Percentiles rank a stretch among this genome's conserved stretches.
These are phyloP conservation scores for Nakazawaea pomicola DNA, from an alignment of 805 yeast species.

Conservation along the genomic window DNA sequence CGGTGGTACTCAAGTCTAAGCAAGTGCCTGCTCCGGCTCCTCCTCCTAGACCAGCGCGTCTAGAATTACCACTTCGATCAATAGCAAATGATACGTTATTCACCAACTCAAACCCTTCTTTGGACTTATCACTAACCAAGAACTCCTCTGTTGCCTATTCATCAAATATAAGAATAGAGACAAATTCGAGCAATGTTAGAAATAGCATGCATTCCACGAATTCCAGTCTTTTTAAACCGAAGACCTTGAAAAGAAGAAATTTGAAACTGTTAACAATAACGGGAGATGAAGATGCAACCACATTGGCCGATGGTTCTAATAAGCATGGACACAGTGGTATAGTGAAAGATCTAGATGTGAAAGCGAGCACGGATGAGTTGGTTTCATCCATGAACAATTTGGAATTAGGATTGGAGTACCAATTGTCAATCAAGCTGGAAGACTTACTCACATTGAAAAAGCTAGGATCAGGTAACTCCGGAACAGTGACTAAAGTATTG, in stretches of 20 bases:
- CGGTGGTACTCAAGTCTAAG: no score
- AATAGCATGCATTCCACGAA: constrained; percentile 12
- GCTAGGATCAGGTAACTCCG: constrained; percentile 92
- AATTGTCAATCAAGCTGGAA: constrained; percentile 46
- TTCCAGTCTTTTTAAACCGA: constrained; percentile 20
- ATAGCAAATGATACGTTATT: neutral
- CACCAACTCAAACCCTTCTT: no score
- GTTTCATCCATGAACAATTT: constrained; percentile 41
- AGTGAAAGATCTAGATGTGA: constrained; percentile 26
- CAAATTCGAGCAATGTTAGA: constrained; percentile 1
- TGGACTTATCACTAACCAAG: no score
- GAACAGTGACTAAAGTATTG: constrained; percentile 81
- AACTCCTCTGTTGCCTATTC: no score
- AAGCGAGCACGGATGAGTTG: constrained; percentile 29
- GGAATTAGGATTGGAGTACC: constrained; percentile 50
- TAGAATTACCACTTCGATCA: neutral
- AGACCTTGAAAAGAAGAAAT: constrained; percentile 52
- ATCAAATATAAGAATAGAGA: neutral
- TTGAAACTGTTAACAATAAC: constrained; percentile 46
- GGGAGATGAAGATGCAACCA: neutral
- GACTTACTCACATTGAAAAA: constrained; percentile 73
- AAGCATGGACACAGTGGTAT: no score
- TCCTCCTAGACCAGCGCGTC: neutral
- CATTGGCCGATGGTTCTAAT: neutral
- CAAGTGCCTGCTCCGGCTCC: neutral